Percentiles rank a stretch among this genome's conserved stretches.
These are phyloP conservation scores for Sporothrix sp. DNA, from an alignment of 2,329 filamentous ascomycete species.

Conservation along the genomic window DNA sequence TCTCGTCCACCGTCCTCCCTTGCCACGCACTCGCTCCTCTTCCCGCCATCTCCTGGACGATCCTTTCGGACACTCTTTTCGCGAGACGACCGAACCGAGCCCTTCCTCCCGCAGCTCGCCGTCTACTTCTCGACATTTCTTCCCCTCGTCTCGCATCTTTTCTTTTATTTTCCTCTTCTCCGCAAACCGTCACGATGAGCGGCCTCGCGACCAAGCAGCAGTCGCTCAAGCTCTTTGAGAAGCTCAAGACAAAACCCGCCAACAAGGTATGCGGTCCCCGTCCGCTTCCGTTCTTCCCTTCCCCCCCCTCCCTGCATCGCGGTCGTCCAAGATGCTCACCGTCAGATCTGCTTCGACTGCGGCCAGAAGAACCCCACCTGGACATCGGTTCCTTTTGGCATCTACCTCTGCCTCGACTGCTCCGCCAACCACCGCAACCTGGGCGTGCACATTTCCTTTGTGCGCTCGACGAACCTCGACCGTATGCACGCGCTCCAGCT, in stretches of 20 bases:
- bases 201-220: slow-evolving; percentile 80
- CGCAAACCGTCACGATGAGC: slow-evolving; percentile 42
- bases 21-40: slow-evolving; percentile 4
- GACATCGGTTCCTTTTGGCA: slow-evolving; percentile 91
- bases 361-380: slow-evolving; percentile 95
- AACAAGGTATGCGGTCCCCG: slow-evolving; percentile 63
- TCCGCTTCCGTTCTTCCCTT: neutral
- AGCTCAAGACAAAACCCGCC: slow-evolving; percentile 84
- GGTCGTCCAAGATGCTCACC: neutral
- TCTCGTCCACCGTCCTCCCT: neutral
- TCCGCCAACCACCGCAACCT: slow-evolving; percentile 95
- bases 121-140: neutral
- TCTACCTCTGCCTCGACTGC: slow-evolving; percentile 97
- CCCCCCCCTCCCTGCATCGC: neutral
- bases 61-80: neutral
- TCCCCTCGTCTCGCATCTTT: neutral
- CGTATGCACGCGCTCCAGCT: slow-evolving; percentile 47
- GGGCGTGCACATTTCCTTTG: slow-evolving; percentile 97
- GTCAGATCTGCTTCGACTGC: slow-evolving; percentile 96
- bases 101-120: neutral
- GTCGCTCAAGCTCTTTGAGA: slow-evolving; percentile 96
- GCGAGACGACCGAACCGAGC: neutral
- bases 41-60: neutral
- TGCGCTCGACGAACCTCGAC: slow-evolving; percentile 95
- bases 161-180: neutral